phyloP scores from a whole-genome alignment of 192 early-diverging fungal species.

The Powellomyces hirtus region DNA sequence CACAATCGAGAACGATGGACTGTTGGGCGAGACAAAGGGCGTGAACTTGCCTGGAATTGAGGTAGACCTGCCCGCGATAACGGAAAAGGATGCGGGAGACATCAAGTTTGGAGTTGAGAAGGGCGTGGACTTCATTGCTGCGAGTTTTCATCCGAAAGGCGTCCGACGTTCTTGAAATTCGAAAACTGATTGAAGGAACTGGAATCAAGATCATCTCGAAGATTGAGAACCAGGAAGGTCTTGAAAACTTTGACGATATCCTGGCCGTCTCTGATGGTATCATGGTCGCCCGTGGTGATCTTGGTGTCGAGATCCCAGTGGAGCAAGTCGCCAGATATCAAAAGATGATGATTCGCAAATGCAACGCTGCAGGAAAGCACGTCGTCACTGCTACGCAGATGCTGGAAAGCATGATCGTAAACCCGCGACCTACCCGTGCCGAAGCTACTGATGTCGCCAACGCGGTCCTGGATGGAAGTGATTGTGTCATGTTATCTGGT shows the following conservation, averaged over 20 bases:
- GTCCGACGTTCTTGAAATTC: constrained; percentile 86
- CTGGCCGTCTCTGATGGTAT: constrained; percentile 90
- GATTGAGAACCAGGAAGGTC: constrained; percentile 97
- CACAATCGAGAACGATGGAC: constrained; percentile 76
- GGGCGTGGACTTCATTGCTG: constrained; percentile 92
- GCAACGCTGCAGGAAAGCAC: constrained; percentile 94
- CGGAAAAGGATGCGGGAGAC: constrained; percentile 91
- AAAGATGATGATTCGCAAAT: constrained; percentile 99
- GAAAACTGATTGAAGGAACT: constrained; percentile 75
- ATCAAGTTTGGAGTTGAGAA: constrained; percentile 90
- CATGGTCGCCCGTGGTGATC: constrained; percentile 98
- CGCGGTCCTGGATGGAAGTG: constrained; percentile 94
- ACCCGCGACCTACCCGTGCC: constrained; percentile 98
- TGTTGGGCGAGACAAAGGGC: constrained; percentile 89
- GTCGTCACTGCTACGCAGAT: constrained; percentile 98
- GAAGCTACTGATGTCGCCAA: constrained; percentile 99
- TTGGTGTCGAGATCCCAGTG: constrained; percentile 96
- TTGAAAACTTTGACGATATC: constrained; percentile 99
- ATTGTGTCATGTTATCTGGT: constrained; percentile 98
- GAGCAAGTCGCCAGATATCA: constrained; percentile 74
- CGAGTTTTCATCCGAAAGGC: constrained; percentile 95
- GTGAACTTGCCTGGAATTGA: constrained; percentile 90
- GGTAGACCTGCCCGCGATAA: constrained; percentile 93
- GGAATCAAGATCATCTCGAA: constrained; percentile 94
- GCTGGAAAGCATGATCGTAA: constrained; percentile 73